Percentiles rank a stretch among this genome's conserved stretches.
These are phyloP conservation scores for Carnegiea gigantea DNA, from an alignment of 179 eudicot genomes.

Conservation along the genomic window DNA sequence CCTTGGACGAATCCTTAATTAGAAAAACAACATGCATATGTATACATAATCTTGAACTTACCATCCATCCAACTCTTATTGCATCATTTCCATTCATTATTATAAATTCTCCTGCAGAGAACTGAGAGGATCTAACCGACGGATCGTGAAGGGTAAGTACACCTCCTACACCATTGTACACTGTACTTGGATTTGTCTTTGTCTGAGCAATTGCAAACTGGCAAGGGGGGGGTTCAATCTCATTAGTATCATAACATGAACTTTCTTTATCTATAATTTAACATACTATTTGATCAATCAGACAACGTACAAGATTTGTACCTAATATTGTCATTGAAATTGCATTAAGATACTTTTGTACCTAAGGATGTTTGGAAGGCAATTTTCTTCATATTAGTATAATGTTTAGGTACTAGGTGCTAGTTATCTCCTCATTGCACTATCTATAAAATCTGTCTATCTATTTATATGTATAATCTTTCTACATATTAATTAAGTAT, in stretches of 20 bases:
- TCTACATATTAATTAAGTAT: too few species aligned
- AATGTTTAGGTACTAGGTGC: too few species aligned
- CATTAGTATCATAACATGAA: neutral
- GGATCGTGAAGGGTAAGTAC: neutral
- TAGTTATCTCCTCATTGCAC: too few species aligned
- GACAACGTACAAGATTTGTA: too few species aligned
- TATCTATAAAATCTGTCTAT: too few species aligned
- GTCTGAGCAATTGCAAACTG: conserved; percentile 23
- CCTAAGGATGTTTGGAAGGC: too few species aligned
- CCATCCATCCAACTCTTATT: conserved; percentile 22
- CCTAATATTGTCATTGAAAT: too few species aligned
- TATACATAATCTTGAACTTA: neutral
- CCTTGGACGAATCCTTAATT: too few species aligned
- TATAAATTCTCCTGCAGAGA: conserved; percentile 17
- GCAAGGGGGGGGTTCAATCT: neutral
- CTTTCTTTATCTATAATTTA: neutral
- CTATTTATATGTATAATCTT: too few species aligned
- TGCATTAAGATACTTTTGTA: too few species aligned
- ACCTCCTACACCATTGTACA: conserved; percentile 18
- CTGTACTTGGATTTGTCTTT: neutral
- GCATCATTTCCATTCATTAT: conserved; percentile 7
- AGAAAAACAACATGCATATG: neutral
- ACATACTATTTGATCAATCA: too few species aligned
- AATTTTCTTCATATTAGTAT: too few species aligned
- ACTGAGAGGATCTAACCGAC: neutral